Evolutionary conservation across 495 filamentous ascomycete species (phyloP), one percentile per base, ranked within the genome.

Genomic region (Hapsidospora chrysogenum): DNA sequence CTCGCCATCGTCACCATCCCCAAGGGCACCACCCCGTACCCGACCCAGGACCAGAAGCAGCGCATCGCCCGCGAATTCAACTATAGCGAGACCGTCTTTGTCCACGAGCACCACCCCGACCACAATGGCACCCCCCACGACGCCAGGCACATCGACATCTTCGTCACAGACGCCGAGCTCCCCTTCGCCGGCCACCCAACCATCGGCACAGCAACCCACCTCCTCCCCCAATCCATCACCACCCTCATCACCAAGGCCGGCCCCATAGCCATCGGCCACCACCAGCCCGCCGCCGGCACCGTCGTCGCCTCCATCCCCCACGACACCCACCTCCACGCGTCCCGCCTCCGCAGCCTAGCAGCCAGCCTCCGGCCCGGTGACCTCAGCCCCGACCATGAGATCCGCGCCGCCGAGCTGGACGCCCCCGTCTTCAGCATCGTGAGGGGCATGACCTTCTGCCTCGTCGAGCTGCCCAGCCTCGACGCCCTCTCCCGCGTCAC

Each of bases 181-280:
- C 72, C 75, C 2, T 86, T 85, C 43, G 79, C 81, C 0, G 81
- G 81, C 7, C 81, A 86, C 50, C 81, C 80, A 0, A 84, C 76
- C 29, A 72, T 87, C 40, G 81, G 81, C 35, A 63, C 74, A 2
- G 70, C 74, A 2, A 64, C 64, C 31, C 69, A 76, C 48, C 54
- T 59, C 34, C 48, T 46, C n/a, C 44, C 57, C 9, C 40, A 61
- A 15, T 35, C 57, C 10, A 55, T 60, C 20, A 45, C 54, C 14
- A 57, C 56, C 11, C 57, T 79, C 7, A 37, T 62, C 16, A 74
- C 74, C 27, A 78, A 76, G 36, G 74, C 81, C 16, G 80, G 80
- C 3, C 60, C 58, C 2, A 45, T 65, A 41, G 29, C 40, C 44
- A 41, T 56, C n/a, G 43, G 34, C 1, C 36, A 41, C 4, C 39